Percentiles rank a stretch among this genome's conserved stretches.
These are phyloP conservation scores for Oropetium thomaeum DNA, from an alignment of 176 grass and related monocot species.

Conservation along the genomic window DNA sequence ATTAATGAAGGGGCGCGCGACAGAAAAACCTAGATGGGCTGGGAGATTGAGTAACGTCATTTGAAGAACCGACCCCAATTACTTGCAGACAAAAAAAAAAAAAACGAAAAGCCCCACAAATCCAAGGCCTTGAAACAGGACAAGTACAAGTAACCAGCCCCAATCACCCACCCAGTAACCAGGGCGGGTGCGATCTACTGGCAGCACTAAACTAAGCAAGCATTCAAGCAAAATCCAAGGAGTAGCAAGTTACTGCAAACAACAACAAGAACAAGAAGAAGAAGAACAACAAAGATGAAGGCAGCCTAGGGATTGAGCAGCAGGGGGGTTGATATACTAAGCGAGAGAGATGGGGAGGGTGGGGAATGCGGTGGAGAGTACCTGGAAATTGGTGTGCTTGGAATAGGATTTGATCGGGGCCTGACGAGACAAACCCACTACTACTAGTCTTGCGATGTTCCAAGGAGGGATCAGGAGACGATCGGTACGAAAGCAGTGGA, in stretches of 20 bases:
- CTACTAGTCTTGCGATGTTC: background rate
- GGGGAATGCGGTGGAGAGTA: background rate
- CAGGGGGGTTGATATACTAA: too few relatives aligned
- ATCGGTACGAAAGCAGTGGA: background rate
- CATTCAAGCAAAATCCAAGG: too few relatives aligned
- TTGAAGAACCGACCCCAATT: background rate
- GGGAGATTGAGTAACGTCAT: background rate
- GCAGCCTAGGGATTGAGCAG: too few relatives aligned
- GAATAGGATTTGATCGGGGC: background rate
- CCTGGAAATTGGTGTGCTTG: background rate
- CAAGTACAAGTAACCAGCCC: background rate
- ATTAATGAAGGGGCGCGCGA: background rate
- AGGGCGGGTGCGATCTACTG: background rate
- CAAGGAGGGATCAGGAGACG: background rate
- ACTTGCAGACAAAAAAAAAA: rapidly evolving
- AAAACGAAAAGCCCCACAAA: background rate
- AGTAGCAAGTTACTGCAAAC: too few relatives aligned
- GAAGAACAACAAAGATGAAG: too few relatives aligned
- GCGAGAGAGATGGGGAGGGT: background rate
- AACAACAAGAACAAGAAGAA: too few relatives aligned
- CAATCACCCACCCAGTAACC: background rate
- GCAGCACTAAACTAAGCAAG: background rate
- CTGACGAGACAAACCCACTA: background rate
- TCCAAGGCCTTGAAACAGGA: background rate
- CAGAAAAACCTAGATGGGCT: background rate